Conservation (phyloP, 257 asterid genomes). For the Nicotiana paniculata region DNA sequence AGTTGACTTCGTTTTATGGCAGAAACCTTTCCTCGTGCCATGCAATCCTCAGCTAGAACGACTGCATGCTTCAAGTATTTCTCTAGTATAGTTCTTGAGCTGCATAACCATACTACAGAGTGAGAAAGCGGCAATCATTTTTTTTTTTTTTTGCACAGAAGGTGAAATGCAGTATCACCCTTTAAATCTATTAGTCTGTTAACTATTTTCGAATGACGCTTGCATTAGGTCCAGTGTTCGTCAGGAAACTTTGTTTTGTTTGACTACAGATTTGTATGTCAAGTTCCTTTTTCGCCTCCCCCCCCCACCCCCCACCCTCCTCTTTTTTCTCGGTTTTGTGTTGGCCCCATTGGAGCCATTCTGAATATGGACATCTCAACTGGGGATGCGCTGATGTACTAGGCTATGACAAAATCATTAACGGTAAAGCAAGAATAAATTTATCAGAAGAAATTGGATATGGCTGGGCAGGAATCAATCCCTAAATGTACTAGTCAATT, state of each 20-base stretch:
- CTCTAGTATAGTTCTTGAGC: constrained; percentile 91
- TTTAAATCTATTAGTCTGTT: neutral
- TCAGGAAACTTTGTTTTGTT: neutral
- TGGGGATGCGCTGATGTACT: neutral
- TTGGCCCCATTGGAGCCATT: neutral
- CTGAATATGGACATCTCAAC: neutral
- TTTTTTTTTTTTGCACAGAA: neutral
- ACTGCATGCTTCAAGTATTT: constrained; percentile 93
- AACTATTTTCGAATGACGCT: neutral
- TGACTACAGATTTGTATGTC: neutral
- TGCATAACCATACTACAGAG: constrained; percentile 30
- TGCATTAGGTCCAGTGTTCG: neutral
- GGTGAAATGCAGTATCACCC: neutral
- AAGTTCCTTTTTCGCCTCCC: neutral
- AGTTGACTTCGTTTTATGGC: constrained; percentile 70
- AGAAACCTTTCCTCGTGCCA: constrained; percentile 44
- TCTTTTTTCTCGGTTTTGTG: neutral
- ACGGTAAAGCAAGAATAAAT: neutral
- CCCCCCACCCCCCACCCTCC: neutral
- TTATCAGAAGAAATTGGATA: constrained; percentile 1
- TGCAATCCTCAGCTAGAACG: constrained; percentile 61
- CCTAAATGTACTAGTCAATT: neutral
- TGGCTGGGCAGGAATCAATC: neutral
- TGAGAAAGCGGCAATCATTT: neutral
- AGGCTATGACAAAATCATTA: neutral